Percentiles rank a stretch among this genome's conserved stretches.
Evolutionary conservation across 139 green algal genomes (phyloP).

Genomic region (Picochlorum costavermella): DNA sequence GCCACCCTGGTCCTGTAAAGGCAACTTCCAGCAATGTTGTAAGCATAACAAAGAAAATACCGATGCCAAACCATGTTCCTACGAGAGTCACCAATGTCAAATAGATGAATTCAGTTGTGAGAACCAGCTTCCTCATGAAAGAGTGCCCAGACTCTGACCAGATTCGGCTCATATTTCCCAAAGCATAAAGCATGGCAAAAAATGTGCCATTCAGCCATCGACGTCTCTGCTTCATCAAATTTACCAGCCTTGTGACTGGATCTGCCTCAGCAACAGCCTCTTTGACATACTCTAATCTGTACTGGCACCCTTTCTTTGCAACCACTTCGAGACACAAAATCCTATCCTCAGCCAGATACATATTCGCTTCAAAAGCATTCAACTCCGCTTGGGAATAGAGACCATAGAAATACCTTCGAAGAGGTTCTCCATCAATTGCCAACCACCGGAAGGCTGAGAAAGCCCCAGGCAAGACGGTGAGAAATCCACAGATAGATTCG

Average conservation of each 20-base stretch:
- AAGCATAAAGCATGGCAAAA: slow-evolving; percentile 34
- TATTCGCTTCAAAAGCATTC: slow-evolving; percentile 37
- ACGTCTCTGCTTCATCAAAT: slow-evolving; percentile 34
- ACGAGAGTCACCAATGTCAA: slow-evolving; percentile 7
- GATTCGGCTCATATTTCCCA: slow-evolving; percentile 31
- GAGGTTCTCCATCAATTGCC: slow-evolving; percentile 31
- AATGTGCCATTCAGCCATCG: slow-evolving; percentile 40
- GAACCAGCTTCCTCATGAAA: slow-evolving; percentile 13
- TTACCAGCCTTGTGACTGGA: slow-evolving; percentile 24
- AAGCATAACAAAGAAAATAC: slow-evolving; percentile 33
- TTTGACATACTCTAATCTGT: slow-evolving; percentile 36
- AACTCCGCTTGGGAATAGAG: slow-evolving; percentile 39
- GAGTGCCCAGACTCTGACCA: slow-evolving; percentile 30
- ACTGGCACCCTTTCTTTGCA: slow-evolving; percentile 28
- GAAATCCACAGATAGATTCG: slow-evolving; percentile 33
- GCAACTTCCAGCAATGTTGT: slow-evolving; percentile 12
- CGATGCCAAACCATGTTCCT: slow-evolving; percentile 20
- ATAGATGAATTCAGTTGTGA: slow-evolving; percentile 14
- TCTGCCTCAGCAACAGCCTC: slow-evolving; percentile 35
- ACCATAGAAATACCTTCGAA: slow-evolving; percentile 37
- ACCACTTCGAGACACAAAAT: slow-evolving; percentile 38
- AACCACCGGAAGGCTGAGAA: slow-evolving; percentile 36
- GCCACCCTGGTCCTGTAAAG: background rate
- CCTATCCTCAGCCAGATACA: slow-evolving; percentile 38
- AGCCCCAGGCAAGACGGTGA: slow-evolving; percentile 33